Evolutionary conservation across 345 rosid genomes (phyloP), one percentile per base, ranked within the genome.

Genomic region (sweet orange (Citrus sinensis)): DNA sequence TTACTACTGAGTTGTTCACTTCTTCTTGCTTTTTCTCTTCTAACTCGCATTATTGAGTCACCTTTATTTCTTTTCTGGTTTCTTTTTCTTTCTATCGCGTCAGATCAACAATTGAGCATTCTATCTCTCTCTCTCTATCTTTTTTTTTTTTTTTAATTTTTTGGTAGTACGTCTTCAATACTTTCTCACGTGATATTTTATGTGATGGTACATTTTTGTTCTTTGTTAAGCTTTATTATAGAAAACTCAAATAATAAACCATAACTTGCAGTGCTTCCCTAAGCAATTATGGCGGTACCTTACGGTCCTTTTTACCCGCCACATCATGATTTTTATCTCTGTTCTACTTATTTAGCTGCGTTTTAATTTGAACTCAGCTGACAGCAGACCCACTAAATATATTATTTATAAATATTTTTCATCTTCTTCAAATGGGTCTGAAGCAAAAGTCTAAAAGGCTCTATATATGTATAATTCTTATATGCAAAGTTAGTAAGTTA

Each of bases 121-220:
- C 40, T 54, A 10, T 34, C 51, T 42, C 16, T 46, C 1, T 42
- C 16, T 37, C 8, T 37, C 17, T 16, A 0, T 16, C 0, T 32
- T 0, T 51, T 4, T 51, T 16, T 54, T 54, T 40, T 9, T 0
- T 39, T 40, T 40, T 40, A 9, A 9, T 17, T 54, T 19, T 54
- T 17, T 17, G 8, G 22, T 46, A 46, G 17, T 40, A 40, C 13
- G 46, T 11, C 51, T 11, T 46, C 1, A 13, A 3, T 29, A 16
- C 68, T 72, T 71, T 24, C 42, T 76, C 74, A 72, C 55, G 78
- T 72, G 78, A 72, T 40, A 4, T 27, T 42, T 42, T 35, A 2
- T 14, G 29, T 40, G 34, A 20, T 74, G 6, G 77, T 27, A 74
- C 59, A 74, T 29, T 62, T 30, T 42, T 62, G 27, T 40, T 74